Evolutionary conservation across 306 rosid species (phyloP), one percentile per base, ranked within the genome.

Genomic region (Lablab purpureus): DNA sequence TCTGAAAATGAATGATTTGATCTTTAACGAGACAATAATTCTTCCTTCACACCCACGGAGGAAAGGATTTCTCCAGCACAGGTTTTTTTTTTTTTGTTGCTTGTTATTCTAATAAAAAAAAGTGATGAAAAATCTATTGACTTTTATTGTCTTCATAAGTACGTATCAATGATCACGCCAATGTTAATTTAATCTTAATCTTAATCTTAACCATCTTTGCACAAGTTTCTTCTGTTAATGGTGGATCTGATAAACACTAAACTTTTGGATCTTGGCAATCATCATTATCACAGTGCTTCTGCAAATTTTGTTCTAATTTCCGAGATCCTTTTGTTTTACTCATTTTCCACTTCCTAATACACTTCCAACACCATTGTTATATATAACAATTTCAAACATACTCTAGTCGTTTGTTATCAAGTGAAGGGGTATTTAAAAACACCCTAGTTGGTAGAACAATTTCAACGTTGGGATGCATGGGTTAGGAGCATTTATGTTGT

Each of bases 401-500:
- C 15, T 0, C 0, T 49, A 49, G 55, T 50, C n/a, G 30, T 4
- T 10, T 50, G 30, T 4, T 10, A 10, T 21, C 7, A 54, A 55
- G 0, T 55, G 28, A 54, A 55, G 7, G 7, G 30, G 60, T 54
- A 21, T 54, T 8, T 1, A 54, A 54, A 54, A 25, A 10, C 60
- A 54, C 14, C 30, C 32, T 55, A 21, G 5, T 21, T 75, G 58
- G 67, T 50, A 41, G 55, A 81, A 78, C 50, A 50, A 11, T 63
- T 76, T 50, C 59, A 72, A 75, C 46, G 6, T 73, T 22, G 32
- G 4, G 66, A 83, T 73, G 75, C 72, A 43, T 21, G 50, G 47
- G 75, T 73, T 60, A 79, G 54, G 19, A 19, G 80, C 67, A 76
- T 79, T 77, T 71, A 73, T 55, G 84, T 2, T 83, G 89, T 87